phyloP scores from a whole-genome alignment of 2,329 filamentous ascomycete genomes.

The Penicillium sp. region DNA sequence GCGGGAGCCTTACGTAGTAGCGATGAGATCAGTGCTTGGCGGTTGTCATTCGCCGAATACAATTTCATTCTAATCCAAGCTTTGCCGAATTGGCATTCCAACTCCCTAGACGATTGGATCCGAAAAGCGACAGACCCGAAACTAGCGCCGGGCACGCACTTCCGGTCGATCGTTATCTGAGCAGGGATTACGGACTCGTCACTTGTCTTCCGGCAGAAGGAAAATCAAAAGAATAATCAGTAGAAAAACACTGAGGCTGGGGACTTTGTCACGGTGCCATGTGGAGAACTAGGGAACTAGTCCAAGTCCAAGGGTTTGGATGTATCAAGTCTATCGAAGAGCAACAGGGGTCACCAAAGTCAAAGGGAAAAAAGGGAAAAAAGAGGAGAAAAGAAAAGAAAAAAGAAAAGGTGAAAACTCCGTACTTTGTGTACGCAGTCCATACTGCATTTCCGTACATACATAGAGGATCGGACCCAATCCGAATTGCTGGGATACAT shows the following conservation, averaged over 20 bases:
- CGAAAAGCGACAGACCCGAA: neutral
- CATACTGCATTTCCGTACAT: too few relatives aligned
- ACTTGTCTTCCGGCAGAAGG: neutral
- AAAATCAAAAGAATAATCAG: neutral
- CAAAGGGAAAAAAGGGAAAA: neutral
- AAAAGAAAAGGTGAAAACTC: neutral
- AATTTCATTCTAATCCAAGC: neutral
- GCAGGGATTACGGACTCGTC: slow-evolving; percentile 6
- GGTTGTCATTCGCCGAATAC: neutral
- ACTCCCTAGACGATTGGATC: neutral
- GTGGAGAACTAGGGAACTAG: neutral
- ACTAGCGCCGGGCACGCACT: slow-evolving; percentile 1
- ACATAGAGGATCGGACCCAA: slow-evolving; percentile 13
- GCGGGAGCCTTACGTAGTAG: neutral
- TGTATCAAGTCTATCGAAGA: neutral
- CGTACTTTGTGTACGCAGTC: neutral
- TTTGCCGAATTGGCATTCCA: neutral
- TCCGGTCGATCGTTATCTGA: slow-evolving; percentile 7
- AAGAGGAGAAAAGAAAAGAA: neutral
- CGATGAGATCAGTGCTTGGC: neutral
- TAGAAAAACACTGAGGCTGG: neutral
- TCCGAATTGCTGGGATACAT: slow-evolving; percentile 16
- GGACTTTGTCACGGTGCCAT: neutral
- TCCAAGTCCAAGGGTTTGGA: neutral
- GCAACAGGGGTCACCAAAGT: neutral